These are phyloP conservation scores for Phaeosphaeria sp. DNA, from an alignment of 2,329 filamentous ascomycete species.

Conservation along the genomic window DNA sequence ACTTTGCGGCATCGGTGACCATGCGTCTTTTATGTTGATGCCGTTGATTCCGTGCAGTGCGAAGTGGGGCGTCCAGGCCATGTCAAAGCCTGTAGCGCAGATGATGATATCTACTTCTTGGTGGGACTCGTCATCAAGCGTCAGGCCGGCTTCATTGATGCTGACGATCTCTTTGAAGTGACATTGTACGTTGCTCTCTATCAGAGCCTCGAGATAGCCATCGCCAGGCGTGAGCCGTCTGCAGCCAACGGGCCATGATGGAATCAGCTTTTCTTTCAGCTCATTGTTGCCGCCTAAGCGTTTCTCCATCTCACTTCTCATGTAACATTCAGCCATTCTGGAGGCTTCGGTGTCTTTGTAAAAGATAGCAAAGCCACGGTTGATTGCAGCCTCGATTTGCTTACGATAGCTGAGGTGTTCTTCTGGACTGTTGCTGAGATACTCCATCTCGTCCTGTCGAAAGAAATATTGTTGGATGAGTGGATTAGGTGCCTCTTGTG, in stretches of 20 bases:
- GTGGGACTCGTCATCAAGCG: constrained; percentile 63
- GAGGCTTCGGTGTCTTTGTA: constrained; percentile 66
- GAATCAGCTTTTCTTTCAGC: constrained; percentile 65
- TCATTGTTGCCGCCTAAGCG: constrained; percentile 58
- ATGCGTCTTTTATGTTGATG: constrained; percentile 28
- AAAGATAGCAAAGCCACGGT: constrained; percentile 46
- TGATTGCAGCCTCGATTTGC: constrained; percentile 3
- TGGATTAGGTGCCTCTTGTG: background rate
- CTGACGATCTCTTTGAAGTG: constrained; percentile 64
- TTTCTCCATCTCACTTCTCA: constrained; percentile 53
- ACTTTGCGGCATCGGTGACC: constrained; percentile 21
- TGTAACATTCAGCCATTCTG: constrained; percentile 29
- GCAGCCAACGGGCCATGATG: constrained; percentile 70
- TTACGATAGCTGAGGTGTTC: constrained; percentile 3
- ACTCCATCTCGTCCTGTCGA: constrained; percentile 4
- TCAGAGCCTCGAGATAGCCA: constrained; percentile 71
- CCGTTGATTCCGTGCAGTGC: constrained; percentile 47
- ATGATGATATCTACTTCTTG: constrained; percentile 68
- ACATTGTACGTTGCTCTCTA: constrained; percentile 65
- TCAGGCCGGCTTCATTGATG: constrained; percentile 67
- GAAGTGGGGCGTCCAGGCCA: constrained; percentile 46
- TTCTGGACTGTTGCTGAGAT: background rate
- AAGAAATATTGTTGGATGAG: constrained; percentile 6
- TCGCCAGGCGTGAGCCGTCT: constrained; percentile 70
- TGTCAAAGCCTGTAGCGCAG: constrained; percentile 53